Base-by-base conservation (phyloP, 495 filamentous ascomycete genomes). In the Hyaloscypha bicolor region DNA sequence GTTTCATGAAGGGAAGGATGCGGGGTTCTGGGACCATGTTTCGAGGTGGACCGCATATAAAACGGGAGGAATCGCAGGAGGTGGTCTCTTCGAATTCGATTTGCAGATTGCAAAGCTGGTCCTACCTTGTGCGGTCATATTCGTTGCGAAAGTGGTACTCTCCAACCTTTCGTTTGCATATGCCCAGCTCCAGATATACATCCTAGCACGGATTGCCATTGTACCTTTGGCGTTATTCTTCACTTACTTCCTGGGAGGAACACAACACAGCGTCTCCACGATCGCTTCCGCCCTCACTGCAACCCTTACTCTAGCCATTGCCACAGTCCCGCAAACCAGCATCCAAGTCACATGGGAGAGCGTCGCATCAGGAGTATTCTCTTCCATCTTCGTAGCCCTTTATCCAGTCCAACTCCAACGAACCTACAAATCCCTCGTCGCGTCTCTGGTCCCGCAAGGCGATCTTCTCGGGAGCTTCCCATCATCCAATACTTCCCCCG, bases 161-260 rank as follows among this genome's bases (percentile, higher is more conserved):
- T 83, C 79, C 59, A 86, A 84, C 70, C 66, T 85, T 32, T 80
- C 80, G 14, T 85, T 80, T 69, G 79, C 82, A 45, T 84, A 83
- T 57, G 77, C 82, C n/a, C 74, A 78, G 52, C 72, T 82, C 3
- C 76, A 79, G 30, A 78, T 84, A 57, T 86, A 85, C 72, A 75
- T 79, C 12, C 70, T 83, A 37, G 76, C 81, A 37, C 80, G 81
- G 6, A 80, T 85, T 45, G 78, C 73, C 29, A 77, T 81, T 30
- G 74, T 82, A 22, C 80, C 82, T 11, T 62, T 82, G 21, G 69
- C 78, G 37, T 74, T 86, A 51, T 62, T 80, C 68, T 73, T 85
- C 65, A 81, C 81, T 53, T 74, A 78, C 66, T 73, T 77, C 60
- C 72, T 83, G 52, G 73, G 72, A 62, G 73, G 76, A 14, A 72